Evolutionary conservation across 352 stramenopile species (phyloP), one percentile per base, ranked within the genome.

Genomic region (Phytophthora chlamydospora): DNA sequence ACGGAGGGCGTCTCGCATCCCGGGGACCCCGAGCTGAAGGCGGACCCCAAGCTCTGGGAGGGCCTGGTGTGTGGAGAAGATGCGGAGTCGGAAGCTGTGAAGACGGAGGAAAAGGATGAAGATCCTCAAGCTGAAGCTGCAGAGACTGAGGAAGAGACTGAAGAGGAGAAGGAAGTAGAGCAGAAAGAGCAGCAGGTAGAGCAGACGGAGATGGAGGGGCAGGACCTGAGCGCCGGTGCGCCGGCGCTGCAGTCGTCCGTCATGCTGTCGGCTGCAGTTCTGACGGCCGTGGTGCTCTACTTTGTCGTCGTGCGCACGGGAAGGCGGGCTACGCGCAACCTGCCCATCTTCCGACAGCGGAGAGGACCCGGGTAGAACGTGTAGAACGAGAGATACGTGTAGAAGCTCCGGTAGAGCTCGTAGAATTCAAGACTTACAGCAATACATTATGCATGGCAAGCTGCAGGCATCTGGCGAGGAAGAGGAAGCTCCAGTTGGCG

Each of bases 1-100:
- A 66, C 62, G 19, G 31, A 65, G 21, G 69, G 69, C 17, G 27
- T 78, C 17, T 75, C 64, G 8, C 63, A 76, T 31, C 68, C 68
- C 0, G 68, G 68, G 38, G 59, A 76, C 54, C 24, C 63, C 3
- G 32, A 29, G 31, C 21, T 53, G 21, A 76, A 43, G 39, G 44
- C 64, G 14, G 58, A 76, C 45, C 43, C 58, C 29, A 51, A 45
- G 24, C 55, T 73, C n/a, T 76, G 68, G 68, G 59, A 58, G 13
- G 52, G 58, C 14, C 49, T 76, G 27, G 59, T 64, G 3, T 76
- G 68, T 43, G 62, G 54, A 7, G 53, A 33, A 2, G 51, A 32
- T 8, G 12, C 34, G 12, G 29, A 47, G 14, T 9, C 48, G 29
- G 12, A 41, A 7, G 17, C 47, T 32, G 31, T 9, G 29, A 12